Evolutionary conservation across 345 rosid genomes (phyloP), one percentile per base, ranked within the genome.

Genomic region (Dimocarpus longan): DNA sequence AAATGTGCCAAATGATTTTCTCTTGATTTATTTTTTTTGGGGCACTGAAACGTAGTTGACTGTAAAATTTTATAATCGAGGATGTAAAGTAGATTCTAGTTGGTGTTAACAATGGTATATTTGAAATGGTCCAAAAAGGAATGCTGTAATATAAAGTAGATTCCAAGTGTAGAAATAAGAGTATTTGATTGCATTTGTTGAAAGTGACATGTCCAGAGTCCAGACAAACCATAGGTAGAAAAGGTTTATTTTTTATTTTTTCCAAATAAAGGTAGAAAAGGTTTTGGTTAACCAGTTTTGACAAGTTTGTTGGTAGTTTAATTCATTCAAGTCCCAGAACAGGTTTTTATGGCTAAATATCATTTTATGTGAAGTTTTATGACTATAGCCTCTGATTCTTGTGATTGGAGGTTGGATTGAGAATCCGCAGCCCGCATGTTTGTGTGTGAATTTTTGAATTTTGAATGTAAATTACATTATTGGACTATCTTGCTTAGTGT

Each of bases 61-160:
- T 1, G 2, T 59, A 21, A 59, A 59, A 59, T 59, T 60, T 21
- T 60, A 22, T 9, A 60, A 60, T 60, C 65, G 21, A 60, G 65
- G 11, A 60, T 60, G 28, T 21, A 60, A 21, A 60, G 65, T 60
- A 21, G 65, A 60, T 60, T 60, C 65, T 60, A 60, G 9, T 60
- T 8, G 6, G n/a, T 21, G 65, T 60, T 7, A 22, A 10, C 65
- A 60, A 60, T 21, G 28, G 28, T 60, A 19, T 22, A 60, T 60
- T 19, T 60, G 28, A 22, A 60, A 21, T 22, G 28, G 65, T 60
- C 65, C 65, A n/a, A 8, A 60, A 22, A 8, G 10, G 10, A 60
- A 60, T 60, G 65, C 65, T 54, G 59, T 54, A 15, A 22, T 60
- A 60, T 60, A 60, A 60, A 57, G 63, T 57, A 57, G 63, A 57